A percentile compares a stretch with the other conserved stretches of the same genome.
phyloP scores from a whole-genome alignment of 2,329 filamentous ascomycete genomes.

The Sarocladium oryzae region DNA sequence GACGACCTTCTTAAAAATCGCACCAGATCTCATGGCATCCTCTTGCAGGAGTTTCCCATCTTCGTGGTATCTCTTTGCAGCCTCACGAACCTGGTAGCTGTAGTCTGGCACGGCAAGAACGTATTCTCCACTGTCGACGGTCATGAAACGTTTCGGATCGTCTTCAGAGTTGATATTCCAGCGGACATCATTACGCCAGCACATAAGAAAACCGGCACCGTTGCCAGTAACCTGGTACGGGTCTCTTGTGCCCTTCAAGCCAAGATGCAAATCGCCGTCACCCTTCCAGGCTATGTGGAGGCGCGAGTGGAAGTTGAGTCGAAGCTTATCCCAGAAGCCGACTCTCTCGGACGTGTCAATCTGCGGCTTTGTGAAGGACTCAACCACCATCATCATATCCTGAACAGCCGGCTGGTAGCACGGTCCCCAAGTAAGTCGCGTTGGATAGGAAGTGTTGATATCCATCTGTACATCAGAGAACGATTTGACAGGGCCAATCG shows the following conservation, averaged over 20 bases:
- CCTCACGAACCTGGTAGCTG: slow-evolving; percentile 74
- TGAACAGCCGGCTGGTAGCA: slow-evolving; percentile 97
- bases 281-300: slow-evolving; percentile 88
- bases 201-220: slow-evolving; percentile 95
- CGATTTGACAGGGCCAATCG: slow-evolving; percentile 90
- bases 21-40: slow-evolving; percentile 62
- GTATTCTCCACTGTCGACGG: slow-evolving; percentile 90
- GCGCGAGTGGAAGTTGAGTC: slow-evolving; percentile 87
- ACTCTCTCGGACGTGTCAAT: slow-evolving; percentile 89
- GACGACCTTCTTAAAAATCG: slow-evolving; percentile 94
- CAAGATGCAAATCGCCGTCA: slow-evolving; percentile 89
- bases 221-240: slow-evolving; percentile 90
- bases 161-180: slow-evolving; percentile 80
- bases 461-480: slow-evolving; percentile 90
- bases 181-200: slow-evolving; percentile 89
- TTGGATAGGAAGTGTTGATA: slow-evolving; percentile 88
- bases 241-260: slow-evolving; percentile 85
- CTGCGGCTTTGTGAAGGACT: slow-evolving; percentile 94
- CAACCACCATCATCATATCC: slow-evolving; percentile 99
- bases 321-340: slow-evolving; percentile 98
- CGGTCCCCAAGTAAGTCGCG: slow-evolving; percentile 92
- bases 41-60: slow-evolving; percentile 55
- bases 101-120: slow-evolving; percentile 92
- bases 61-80: slow-evolving; percentile 36
- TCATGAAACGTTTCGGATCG: slow-evolving; percentile 90